Base-by-base conservation (phyloP, 129 eudicot genomes). In the Saussurea involucrata region DNA sequence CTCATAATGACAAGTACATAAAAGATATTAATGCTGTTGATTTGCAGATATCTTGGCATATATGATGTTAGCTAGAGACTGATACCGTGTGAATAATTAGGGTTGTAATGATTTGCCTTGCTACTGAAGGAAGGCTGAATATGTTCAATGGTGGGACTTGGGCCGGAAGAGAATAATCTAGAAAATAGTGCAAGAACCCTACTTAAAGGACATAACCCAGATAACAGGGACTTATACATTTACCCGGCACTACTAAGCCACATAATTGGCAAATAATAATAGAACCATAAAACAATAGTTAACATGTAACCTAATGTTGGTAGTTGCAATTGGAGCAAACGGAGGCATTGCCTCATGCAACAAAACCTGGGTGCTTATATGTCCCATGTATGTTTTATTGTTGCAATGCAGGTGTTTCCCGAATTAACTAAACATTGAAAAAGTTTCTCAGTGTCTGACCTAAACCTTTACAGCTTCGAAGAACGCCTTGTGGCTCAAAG, bases 401-500 rank as follows among this genome's bases (percentile, higher is more conserved):
- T 60, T 74, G 74, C 44, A 18, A 22, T 40, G 18, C 12, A 4
- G 8, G 21, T 70, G 13, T 70, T 22, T 44, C 18, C 57, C 57
- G 57, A 44, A 25, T 27, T 72, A 55, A 11, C 17, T 21, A 29
- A 28, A 5, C 32, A 55, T 55, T 13, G 29, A 10, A 21, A 31
- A 61, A 33, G 5, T 7, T 13, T 57, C 60, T 18, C 10, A 20
- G 20, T 21, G 65, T 60, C 25, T 60, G 28, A 75, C 37, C 34
- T 71, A 12, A n/a, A 65, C 64, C 57, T 67, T 55, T 81, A 84
- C 89, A 91, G 98, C 87, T 95, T 95, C 64, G 98, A 95, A 78
- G 98, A 95, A 83, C 96, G 98, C 12, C 97, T 95, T 76, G 97
- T 73, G 53, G 97, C 90, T 31, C 97, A 91, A 83, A 87, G 92